Percentiles rank a stretch among this genome's conserved stretches.
These are phyloP conservation scores for Cicer chorassanicum DNA, from an alignment of 306 rosid species.

Conservation along the genomic window DNA sequence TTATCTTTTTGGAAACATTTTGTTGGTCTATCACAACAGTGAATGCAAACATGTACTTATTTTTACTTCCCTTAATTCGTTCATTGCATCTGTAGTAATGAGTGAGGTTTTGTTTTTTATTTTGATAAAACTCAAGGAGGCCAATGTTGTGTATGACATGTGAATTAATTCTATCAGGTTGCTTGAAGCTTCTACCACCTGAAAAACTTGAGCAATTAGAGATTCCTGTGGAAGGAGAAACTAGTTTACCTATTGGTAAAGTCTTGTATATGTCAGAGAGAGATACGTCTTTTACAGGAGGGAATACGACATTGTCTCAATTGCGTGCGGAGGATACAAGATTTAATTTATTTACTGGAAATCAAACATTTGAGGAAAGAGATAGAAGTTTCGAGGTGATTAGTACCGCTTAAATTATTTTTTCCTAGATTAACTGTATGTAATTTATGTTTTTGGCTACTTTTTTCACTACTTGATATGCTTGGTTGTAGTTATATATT, in stretches of 20 bases:
- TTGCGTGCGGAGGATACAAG: conserved; percentile 53
- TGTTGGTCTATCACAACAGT: neutral
- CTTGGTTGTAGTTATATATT: conserved; percentile 41
- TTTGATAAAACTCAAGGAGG: neutral
- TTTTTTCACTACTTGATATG: conserved; percentile 16
- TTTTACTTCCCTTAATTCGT: neutral
- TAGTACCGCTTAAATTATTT: conserved; percentile 36
- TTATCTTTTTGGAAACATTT: neutral
- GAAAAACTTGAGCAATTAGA: conserved; percentile 85
- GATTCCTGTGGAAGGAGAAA: conserved; percentile 55
- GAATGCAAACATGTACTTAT: neutral
- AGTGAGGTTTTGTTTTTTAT: conserved; percentile 14
- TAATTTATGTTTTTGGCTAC: conserved; percentile 3
- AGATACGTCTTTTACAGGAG: conserved; percentile 49
- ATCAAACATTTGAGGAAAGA: conserved; percentile 80
- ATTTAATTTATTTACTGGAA: conserved; percentile 89
- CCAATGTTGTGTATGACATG: conserved; percentile 11
- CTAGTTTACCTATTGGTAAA: conserved; percentile 53
- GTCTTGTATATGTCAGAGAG: conserved; percentile 61
- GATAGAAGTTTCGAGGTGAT: conserved; percentile 76
- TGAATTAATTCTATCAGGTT: conserved; percentile 62
- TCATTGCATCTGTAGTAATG: conserved; percentile 4
- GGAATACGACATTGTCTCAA: conserved; percentile 50
- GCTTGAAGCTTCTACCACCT: conserved; percentile 77
- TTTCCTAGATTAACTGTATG: neutral